Base-by-base conservation (phyloP, 495 filamentous ascomycete genomes). In the Hypoxylon fuscum region DNA sequence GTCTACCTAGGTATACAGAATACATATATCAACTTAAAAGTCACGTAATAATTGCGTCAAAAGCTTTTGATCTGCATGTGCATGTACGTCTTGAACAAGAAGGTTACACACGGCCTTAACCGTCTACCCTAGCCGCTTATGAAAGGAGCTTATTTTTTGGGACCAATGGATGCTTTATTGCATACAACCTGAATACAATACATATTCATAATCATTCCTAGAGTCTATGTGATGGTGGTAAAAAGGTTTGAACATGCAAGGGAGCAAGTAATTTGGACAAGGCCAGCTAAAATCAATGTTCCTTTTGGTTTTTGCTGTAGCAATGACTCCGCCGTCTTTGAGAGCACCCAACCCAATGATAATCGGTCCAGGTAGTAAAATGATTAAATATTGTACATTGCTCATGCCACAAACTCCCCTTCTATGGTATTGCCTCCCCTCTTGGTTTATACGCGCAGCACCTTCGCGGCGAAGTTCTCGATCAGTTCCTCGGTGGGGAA, bases 401-500 rank as follows among this genome's bases (percentile, higher is more conserved):
- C 62, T 57, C 63, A 58, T 66, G 56, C 62, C 62, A 61, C 52
- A 34, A 52, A 53, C 52, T 44, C 55, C 38, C 32, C 20, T 8
- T 51, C 38, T 31, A 35, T 53, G 11, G 35, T 40, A 44, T 43
- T 15, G 3, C 38, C 32, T 38, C 29, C 48, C 31, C 43, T 18
- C 37, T 20, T 47, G 12, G 37, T 64, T 82, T 87, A 91, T 73
- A 96, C 78, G 40, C 88, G 84, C 68, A 97, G 81, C 52, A 97
- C 76, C 83, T 96, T 96, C 54, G 85, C 89, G 55, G 90, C 87
- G 74, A 92, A 91, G 57, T 87, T 75, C 71, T 89, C 88, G 70
- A 98, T 96, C 64, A 93, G 77, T 50, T 86, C 73, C 78, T 95
- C 91, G 71, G 86, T 86, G 29, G 95, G 95, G 89, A 98, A 98